These are phyloP conservation scores for Aegle marmelos DNA, from an alignment of 345 rosid species.

Conservation along the genomic window DNA sequence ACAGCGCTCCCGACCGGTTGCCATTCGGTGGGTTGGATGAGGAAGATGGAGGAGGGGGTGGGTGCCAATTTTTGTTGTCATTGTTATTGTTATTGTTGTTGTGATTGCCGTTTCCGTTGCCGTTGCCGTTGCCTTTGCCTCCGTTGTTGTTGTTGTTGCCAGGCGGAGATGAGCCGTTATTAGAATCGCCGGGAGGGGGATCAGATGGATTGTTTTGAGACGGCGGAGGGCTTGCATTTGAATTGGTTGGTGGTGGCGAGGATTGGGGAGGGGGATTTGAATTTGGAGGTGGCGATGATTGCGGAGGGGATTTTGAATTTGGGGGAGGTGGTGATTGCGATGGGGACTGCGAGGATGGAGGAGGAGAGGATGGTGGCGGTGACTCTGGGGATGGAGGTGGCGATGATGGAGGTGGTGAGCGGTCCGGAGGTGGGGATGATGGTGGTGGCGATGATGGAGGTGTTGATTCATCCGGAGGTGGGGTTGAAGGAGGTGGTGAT, in stretches of 20 bases:
- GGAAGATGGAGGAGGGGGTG: neutral
- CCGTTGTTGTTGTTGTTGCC: neutral
- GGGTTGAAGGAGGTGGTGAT: neutral
- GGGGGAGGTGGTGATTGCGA: conserved; percentile 27
- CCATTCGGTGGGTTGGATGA: neutral
- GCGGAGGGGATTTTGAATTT: conserved; percentile 21
- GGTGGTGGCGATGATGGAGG: conserved; percentile 23
- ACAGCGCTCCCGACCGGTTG: conserved; percentile 5
- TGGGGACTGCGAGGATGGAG: conserved; percentile 18
- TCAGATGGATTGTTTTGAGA: neutral
- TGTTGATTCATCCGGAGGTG: conserved; percentile 5
- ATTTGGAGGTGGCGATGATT: conserved; percentile 22
- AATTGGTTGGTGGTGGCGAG: conserved; percentile 21
- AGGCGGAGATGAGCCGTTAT: conserved; percentile 29
- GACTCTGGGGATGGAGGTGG: conserved; percentile 20
- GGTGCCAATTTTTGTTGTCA: neutral
- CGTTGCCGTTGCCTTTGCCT: neutral
- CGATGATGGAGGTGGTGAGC: conserved; percentile 21
- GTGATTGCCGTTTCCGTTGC: neutral
- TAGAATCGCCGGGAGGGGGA: conserved; percentile 11
- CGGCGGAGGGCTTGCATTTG: conserved; percentile 28
- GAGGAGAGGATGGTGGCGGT: conserved; percentile 30
- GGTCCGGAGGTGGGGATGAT: conserved; percentile 20
- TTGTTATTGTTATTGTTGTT: neutral
- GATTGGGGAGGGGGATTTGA: conserved; percentile 15